Evolutionary conservation across 345 rosid species (phyloP).

Genomic region (Geranium brycei): DNA sequence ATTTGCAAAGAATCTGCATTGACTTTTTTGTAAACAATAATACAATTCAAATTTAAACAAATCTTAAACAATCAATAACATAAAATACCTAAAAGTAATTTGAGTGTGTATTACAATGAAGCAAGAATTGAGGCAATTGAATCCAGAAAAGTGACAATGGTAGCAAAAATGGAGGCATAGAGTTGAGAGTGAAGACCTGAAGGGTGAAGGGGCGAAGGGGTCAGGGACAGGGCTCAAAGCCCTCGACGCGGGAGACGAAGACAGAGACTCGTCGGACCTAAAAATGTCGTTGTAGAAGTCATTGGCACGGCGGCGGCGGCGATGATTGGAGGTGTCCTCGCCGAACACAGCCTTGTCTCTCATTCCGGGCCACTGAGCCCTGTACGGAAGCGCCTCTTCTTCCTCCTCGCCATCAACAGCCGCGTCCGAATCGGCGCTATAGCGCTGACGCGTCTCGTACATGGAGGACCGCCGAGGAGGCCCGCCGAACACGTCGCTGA

Average conservation of each 20-base stretch:
- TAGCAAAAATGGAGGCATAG: not conserved
- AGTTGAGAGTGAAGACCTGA: conserved; percentile 41
- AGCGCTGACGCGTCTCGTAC: conserved; percentile 23
- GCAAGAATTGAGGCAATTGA: too few species aligned
- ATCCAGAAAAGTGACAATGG: not conserved
- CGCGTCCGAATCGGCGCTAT: conserved; percentile 26
- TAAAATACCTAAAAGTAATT: too few species aligned
- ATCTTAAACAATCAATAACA: too few species aligned
- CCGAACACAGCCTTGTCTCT: conserved; percentile 75
- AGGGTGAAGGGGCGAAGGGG: conserved; percentile 40
- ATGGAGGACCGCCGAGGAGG: conserved; percentile 50
- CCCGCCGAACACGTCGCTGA: conserved; percentile 76
- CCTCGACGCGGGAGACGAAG: conserved; percentile 39
- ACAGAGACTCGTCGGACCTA: conserved; percentile 27
- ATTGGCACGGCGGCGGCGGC: conserved; percentile 21
- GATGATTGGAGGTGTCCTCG: conserved; percentile 29
- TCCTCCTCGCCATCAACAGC: not conserved
- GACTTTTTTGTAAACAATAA: too few species aligned
- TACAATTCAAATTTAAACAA: too few species aligned
- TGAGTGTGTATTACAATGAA: too few species aligned
- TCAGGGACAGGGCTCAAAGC: conserved; percentile 51
- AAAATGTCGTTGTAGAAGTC: conserved; percentile 77
- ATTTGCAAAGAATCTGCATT: too few species aligned
- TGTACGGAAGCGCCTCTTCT: conserved; percentile 2
- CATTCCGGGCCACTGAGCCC: conserved; percentile 26